Evolutionary conservation across 1,284 basidiomycete species (phyloP).

Genomic region (Rhodotorula sp.): DNA sequence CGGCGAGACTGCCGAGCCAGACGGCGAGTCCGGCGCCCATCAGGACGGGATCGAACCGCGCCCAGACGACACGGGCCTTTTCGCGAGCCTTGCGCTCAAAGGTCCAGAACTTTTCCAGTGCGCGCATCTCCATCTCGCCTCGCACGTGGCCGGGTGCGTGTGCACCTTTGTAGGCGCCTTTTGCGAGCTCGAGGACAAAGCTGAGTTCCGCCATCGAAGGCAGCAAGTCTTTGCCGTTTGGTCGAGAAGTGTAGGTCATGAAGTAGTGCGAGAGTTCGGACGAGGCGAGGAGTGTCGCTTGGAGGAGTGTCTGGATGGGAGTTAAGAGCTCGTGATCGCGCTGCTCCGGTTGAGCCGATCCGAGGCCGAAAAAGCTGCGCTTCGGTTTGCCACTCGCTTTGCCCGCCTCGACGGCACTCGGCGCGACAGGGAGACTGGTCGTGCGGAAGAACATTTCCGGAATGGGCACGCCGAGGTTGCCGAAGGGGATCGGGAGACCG

Average conservation of each 20-base stretch:
- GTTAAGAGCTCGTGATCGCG: constrained; percentile 25
- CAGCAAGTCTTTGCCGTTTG: constrained; percentile 65
- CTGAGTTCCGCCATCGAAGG: constrained; percentile 46
- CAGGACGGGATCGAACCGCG: constrained; percentile 78
- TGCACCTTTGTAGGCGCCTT: constrained; percentile 36
- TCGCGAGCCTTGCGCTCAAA: constrained; percentile 29
- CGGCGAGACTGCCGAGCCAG: constrained; percentile 49
- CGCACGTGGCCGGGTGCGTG: constrained; percentile 32
- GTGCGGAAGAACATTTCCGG: constrained; percentile 72
- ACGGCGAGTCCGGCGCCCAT: constrained; percentile 64
- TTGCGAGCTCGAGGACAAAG: constrained; percentile 34
- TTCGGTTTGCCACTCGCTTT: constrained; percentile 12
- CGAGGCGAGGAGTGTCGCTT: constrained; percentile 70
- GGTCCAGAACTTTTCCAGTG: constrained; percentile 35
- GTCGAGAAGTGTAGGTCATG: constrained; percentile 64
- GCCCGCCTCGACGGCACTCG: constrained; percentile 7
- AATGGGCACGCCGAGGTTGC: constrained; percentile 86
- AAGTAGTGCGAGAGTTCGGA: constrained; percentile 77
- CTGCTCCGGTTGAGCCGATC: constrained; percentile 1
- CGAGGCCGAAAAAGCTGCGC: constrained; percentile 23
- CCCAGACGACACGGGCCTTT: constrained; percentile 73
- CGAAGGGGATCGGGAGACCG: constrained; percentile 90
- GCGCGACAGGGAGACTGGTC: constrained; percentile 25
- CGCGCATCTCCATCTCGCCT: constrained; percentile 27
- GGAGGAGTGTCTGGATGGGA: constrained; percentile 52